Evolutionary conservation across 345 rosid genomes (phyloP).

Genomic region (Citrus australasica): DNA sequence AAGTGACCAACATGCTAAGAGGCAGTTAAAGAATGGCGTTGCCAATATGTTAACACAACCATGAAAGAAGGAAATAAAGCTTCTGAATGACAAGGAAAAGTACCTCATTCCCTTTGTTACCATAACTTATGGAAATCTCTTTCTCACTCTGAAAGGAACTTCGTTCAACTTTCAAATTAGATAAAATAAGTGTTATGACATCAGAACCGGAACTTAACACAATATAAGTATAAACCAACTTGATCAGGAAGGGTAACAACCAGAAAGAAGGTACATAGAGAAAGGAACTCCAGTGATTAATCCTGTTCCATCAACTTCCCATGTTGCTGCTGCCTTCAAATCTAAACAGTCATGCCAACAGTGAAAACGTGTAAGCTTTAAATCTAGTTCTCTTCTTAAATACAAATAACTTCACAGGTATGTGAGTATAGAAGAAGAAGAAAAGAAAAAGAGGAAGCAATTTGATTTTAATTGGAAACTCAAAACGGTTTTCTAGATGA

Average conservation of each 20-base stretch:
- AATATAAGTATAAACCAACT: neutral
- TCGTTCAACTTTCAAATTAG: slow-evolving; percentile 45
- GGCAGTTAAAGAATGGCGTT: neutral
- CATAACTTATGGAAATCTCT: slow-evolving; percentile 87
- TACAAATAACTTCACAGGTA: neutral
- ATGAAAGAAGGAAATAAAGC: neutral
- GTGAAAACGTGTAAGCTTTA: neutral
- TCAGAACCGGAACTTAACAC: neutral
- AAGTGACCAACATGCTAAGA: neutral
- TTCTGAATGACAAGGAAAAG: slow-evolving; percentile 6
- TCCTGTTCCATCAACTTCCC: slow-evolving; percentile 95
- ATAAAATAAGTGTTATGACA: slow-evolving; percentile 2
- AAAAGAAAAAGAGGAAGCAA: neutral
- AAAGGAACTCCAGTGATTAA: slow-evolving; percentile 52
- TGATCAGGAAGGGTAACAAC: slow-evolving; percentile 32
- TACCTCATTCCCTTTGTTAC: slow-evolving; percentile 98
- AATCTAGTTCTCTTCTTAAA: slow-evolving; percentile 7
- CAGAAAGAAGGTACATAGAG: slow-evolving; percentile 91
- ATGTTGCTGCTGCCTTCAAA: slow-evolving; percentile 80
- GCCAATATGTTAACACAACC: neutral
- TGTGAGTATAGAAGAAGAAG: neutral
- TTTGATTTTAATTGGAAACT: neutral
- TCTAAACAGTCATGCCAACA: slow-evolving; percentile 35
- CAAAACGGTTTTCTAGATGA: neutral
- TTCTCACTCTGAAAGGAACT: slow-evolving; percentile 38